Percentiles rank a stretch among this genome's conserved stretches.
Conservation (phyloP, 257 asterid genomes). For the Solanum lignicaule region DNA sequence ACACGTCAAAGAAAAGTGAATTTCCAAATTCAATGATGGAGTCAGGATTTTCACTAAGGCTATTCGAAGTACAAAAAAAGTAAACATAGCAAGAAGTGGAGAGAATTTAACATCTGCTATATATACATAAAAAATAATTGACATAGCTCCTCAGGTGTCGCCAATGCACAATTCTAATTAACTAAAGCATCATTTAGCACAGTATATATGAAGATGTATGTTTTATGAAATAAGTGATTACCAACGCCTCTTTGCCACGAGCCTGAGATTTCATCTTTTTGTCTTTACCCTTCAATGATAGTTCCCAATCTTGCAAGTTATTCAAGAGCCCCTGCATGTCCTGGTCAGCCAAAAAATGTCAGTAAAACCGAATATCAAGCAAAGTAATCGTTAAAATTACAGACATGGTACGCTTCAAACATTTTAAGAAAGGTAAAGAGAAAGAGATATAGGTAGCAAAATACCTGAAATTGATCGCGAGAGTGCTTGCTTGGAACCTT, state of each 20-base stretch:
- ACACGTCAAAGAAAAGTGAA: neutral
- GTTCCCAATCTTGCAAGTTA: slow-evolving; percentile 91
- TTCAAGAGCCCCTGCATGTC: slow-evolving; percentile 68
- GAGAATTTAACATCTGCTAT: neutral
- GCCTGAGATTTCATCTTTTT: slow-evolving; percentile 57
- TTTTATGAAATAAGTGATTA: slow-evolving; percentile 15
- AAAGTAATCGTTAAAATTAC: neutral
- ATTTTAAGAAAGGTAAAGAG: neutral
- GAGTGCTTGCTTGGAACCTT: slow-evolving; percentile 50
- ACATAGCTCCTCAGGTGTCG: neutral
- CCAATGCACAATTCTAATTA: neutral
- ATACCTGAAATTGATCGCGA: slow-evolving; percentile 57
- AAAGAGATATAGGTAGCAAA: neutral
- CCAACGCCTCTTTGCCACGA: slow-evolving; percentile 40
- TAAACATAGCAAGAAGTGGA: neutral
- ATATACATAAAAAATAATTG: neutral
- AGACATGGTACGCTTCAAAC: neutral
- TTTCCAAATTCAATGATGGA: neutral
- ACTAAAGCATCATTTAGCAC: neutral
- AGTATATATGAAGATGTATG: neutral
- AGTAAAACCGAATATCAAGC: slow-evolving; percentile 1
- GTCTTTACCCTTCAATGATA: slow-evolving; percentile 61
- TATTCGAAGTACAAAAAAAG: neutral
- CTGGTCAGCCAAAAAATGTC: slow-evolving; percentile 28
- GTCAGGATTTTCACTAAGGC: neutral